Evolutionary conservation across 345 rosid genomes (phyloP).

Genomic region (Psidium guajava): DNA sequence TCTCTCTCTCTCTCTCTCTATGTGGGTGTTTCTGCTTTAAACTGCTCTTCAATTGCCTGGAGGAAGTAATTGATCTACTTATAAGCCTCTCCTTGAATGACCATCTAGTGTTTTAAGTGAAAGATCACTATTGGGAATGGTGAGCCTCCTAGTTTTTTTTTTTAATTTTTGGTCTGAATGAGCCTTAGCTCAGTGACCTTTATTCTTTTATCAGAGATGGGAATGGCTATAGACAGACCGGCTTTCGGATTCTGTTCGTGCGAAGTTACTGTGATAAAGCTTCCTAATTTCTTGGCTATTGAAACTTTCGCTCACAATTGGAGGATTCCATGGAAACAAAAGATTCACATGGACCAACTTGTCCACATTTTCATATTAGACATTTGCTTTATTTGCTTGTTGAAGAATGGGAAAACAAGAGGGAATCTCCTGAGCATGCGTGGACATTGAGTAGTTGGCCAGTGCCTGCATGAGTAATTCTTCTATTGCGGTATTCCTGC

Average conservation of each 20-base stretch:
- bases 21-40: not conserved
- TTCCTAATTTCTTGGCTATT: not conserved
- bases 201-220: not conserved
- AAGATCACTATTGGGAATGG: not conserved
- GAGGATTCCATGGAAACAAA: not conserved
- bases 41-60: not conserved
- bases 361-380: not conserved
- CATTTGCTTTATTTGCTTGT: not conserved
- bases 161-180: not conserved
- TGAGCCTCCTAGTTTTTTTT: not conserved
- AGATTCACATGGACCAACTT: not conserved
- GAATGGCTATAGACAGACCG: not conserved
- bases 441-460: not conserved
- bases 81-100: not conserved
- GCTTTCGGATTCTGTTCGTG: not conserved
- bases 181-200: not conserved
- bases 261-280: not conserved
- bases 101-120: not conserved
- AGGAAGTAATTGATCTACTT: not conserved
- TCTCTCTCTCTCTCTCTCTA: not conserved
- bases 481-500: slow-evolving; percentile 17
- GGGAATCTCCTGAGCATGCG: not conserved
- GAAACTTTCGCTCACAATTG: not conserved
- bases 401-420: not conserved
- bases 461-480: slow-evolving; percentile 1